Conservation (phyloP, 2,329 filamentous ascomycete species). For the Curvularia hawaiiensis region DNA sequence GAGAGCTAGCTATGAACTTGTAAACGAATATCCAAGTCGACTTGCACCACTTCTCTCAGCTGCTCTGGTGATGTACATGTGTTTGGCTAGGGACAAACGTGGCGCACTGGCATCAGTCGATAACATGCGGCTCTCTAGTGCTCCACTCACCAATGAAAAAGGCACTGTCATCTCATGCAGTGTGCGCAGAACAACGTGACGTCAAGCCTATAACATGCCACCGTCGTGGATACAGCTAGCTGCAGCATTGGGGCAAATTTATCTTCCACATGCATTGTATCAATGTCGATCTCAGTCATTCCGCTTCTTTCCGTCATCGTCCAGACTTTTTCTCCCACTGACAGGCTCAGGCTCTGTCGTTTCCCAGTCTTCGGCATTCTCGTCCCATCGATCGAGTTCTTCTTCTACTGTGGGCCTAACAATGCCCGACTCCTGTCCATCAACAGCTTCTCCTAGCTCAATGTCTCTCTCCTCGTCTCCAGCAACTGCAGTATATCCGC, state of each 20-base stretch:
- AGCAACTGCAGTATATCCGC: conserved; percentile 73
- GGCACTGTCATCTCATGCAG: neutral
- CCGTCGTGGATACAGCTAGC: neutral
- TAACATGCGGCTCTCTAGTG: neutral
- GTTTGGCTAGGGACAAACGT: neutral
- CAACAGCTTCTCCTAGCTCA: conserved; percentile 71
- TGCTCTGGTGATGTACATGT: conserved; percentile 5
- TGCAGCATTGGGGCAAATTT: neutral
- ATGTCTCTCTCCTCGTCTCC: conserved; percentile 67
- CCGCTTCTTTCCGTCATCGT: conserved; percentile 49
- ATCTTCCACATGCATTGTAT: conserved; percentile 15
- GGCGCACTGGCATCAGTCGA: neutral
- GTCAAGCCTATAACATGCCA: neutral
- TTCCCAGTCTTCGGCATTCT: conserved; percentile 76
- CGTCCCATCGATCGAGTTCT: conserved; percentile 93
- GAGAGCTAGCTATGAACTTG: conserved; percentile 44
- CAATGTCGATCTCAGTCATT: conserved; percentile 42
- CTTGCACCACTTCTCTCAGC: conserved; percentile 29
- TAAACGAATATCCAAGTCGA: conserved; percentile 45
- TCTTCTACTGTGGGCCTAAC: conserved; percentile 65
- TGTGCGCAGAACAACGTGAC: neutral
- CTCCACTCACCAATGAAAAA: neutral
- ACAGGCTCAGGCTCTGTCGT: conserved; percentile 55
- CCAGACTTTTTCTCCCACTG: conserved; percentile 31
- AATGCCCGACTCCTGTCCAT: conserved; percentile 69